Base-by-base conservation (phyloP, 2,329 filamentous ascomycete genomes). In the Epichloe brachyelytri region DNA sequence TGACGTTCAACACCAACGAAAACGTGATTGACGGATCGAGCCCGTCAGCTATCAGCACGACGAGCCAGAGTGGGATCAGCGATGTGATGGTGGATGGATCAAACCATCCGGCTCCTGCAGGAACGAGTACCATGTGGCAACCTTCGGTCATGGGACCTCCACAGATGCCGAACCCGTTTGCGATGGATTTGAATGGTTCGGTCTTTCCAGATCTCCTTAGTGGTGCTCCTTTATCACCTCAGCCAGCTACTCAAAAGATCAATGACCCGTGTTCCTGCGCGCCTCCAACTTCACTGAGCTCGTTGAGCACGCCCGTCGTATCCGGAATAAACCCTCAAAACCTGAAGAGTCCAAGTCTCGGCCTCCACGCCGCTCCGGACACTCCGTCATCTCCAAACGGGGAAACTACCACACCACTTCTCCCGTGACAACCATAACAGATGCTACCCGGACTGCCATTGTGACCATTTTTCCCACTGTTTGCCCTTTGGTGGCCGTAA, bases 21-120 rank as follows among this genome's bases (percentile, higher is more conserved):
- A 85, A 83, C 57, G 88, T 87, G 30, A 79, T 96, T 50, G 91
- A 95, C 60, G 89, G 86, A 53, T 97, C 93, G 11, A 97, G 93
- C 14, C 93, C 93, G 15, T 97, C 93, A 8, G 89, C 89, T 45
- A 91, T 97, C 66, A 97, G 91, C 71, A 95, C 88, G 43, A 88
- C 87, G 53, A 97, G 90, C 68, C 90, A 94, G 63, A 91, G 86
- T 65, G 87, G 85, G 48, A 86, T 90, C 66, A 94, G 88, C 68
- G 93, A 97, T 64, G 82, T 89, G 53, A 89, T 95, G 84, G 75
- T 93, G 52, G 89, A 96, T 66, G 88, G 87, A 53, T 80, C 80
- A 38, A 85, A 83, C 65, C 81, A 83, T 57, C 74, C 77, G 40
- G 72, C 76, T 38, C 69, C 75, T 52, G 71, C 70, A 54, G 71